Percentiles rank a stretch among this genome's conserved stretches.
Conservation (phyloP, 73 alveolate species). For the Paramecium pentaurelia region DNA sequence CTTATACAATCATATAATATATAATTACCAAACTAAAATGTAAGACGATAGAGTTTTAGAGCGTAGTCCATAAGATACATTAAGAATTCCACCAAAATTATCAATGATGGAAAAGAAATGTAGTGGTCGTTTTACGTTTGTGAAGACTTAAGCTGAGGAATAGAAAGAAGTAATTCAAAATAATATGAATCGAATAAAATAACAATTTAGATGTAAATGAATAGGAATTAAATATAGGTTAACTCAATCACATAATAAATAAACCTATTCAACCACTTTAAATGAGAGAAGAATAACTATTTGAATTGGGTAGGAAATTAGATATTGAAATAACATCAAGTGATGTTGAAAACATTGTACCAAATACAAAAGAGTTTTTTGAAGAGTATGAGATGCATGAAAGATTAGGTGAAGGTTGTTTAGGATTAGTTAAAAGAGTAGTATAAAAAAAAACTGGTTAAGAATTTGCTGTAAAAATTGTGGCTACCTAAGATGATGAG, state of each 20-base stretch:
- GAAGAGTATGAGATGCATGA: constrained; percentile 54
- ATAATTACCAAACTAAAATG: not conserved
- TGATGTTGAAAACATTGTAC: not conserved
- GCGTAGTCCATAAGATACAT: not conserved
- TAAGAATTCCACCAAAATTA: not conserved
- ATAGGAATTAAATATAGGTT: not conserved
- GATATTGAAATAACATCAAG: not conserved
- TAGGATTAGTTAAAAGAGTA: constrained; percentile 53
- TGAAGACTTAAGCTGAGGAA: not conserved
- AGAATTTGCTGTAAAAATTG: constrained; percentile 55
- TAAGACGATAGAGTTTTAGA: not conserved
- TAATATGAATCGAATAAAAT: constrained; percentile 22
- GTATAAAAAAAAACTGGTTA: not conserved
- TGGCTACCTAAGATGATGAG: constrained; percentile 59
- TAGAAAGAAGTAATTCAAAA: not conserved
- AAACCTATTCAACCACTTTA: not conserved
- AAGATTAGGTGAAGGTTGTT: constrained; percentile 63
- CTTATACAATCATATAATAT: not conserved
- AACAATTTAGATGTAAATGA: not conserved
- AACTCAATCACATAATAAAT: not conserved
- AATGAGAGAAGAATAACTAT: not conserved
- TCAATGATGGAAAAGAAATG: not conserved
- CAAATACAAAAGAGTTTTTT: not conserved
- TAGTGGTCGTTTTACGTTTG: constrained; percentile 33
- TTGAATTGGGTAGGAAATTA: not conserved